phyloP scores from a whole-genome alignment of 148 eudicot species.

The Drosera capensis region DNA sequence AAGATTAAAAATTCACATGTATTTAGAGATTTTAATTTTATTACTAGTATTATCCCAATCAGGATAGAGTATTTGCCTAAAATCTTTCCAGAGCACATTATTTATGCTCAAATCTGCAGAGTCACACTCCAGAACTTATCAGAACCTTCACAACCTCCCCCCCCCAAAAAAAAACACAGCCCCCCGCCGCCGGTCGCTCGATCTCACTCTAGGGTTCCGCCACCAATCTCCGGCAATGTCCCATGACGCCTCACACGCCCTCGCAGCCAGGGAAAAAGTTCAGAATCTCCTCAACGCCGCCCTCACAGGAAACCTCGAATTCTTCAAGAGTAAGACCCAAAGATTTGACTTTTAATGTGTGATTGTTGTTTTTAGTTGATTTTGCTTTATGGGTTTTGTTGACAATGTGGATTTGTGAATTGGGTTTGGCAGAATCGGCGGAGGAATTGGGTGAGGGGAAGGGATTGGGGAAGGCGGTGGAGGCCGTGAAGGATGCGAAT shows the following conservation, averaged over 20 bases:
- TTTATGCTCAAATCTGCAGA: too few relatives aligned
- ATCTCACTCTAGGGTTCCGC: not conserved
- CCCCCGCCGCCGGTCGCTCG: not conserved
- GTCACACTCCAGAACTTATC: too few relatives aligned
- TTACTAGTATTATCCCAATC: too few relatives aligned
- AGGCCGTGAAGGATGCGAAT: constrained; percentile 75
- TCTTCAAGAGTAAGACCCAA: constrained; percentile 54
- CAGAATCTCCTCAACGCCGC: constrained; percentile 74
- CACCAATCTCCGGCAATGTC: not conserved
- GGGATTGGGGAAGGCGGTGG: constrained; percentile 65
- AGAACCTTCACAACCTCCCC: too few relatives aligned
- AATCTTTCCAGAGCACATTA: too few relatives aligned
- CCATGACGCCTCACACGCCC: not conserved
- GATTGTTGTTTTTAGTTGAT: too few relatives aligned
- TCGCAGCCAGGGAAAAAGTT: constrained; percentile 48
- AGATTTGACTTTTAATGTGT: too few relatives aligned
- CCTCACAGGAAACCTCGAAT: constrained; percentile 51
- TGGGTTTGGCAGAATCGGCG: constrained; percentile 40
- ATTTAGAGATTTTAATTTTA: too few relatives aligned
- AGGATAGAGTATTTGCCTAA: too few relatives aligned
- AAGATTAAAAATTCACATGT: too few relatives aligned
- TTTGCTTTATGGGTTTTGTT: not conserved
- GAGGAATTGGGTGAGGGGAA: constrained; percentile 71
- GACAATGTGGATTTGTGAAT: too few relatives aligned
- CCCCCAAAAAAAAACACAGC: not conserved